Evolutionary conservation across 2,329 filamentous ascomycete species (phyloP), one percentile per base, ranked within the genome.

Genomic region (Botrytis pseudocinerea): DNA sequence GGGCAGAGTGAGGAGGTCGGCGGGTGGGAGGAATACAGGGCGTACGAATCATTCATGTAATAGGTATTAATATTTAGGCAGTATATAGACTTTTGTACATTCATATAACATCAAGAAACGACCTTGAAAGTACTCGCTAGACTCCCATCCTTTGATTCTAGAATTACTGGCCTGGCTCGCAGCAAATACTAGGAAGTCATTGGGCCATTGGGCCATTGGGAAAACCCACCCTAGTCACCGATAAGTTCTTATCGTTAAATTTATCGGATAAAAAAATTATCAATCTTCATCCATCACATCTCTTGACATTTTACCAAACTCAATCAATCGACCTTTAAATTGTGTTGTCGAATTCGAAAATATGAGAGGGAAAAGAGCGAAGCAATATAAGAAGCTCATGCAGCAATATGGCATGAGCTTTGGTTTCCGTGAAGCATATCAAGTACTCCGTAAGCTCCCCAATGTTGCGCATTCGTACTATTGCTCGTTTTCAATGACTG

Each of bases 391-490:
- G 81, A 98, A 98, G 90, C 90, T 98, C 80, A 97, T 99, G 91
- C 91, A 94, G 83, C 92, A 95, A 81, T 97, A 95, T 87, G 90
- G 91, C 80, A 88, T 95, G 82, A 91, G 90, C 74, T 98, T 97
- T 81, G 92, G 92, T 74, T 98, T 98, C 82, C 93, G 95, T 78
- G 93, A 96, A 83, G 94, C 96, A 18, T 98, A 98, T 84, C 96
- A 98, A 84, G 91, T 97, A 69, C 85, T 97, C 61, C 86, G 90
- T 92, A 84, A 73, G 85, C 46, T 70, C 65, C 38, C 73, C 28
- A 75, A 75, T 73, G 46, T 63, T 42, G 64, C 48, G 25, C 48
- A 68, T 57, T 25, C 22, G 44, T 42, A 57, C 64, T 10, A 40
- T 40, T 28, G 25, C 32, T 28, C 25, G 48, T 72, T 74, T 63